phyloP scores from a whole-genome alignment of 306 rosid genomes.

The Fragaria vesca region DNA sequence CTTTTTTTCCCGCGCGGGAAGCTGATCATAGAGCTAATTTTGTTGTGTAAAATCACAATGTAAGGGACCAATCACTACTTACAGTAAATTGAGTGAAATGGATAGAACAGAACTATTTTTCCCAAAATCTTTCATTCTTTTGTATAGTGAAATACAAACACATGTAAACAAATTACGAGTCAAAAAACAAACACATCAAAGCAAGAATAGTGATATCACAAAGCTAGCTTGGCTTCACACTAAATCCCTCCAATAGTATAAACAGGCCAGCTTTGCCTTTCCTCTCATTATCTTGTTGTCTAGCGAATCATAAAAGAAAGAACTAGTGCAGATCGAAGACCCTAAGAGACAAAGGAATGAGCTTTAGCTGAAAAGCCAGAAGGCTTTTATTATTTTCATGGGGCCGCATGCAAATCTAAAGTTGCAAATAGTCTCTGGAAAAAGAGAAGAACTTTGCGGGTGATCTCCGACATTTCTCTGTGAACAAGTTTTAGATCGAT shows the following conservation, averaged over 20 bases:
- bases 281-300: background rate
- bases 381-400: constrained; percentile 2
- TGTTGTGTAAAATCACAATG: background rate
- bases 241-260: background rate
- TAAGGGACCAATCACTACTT: background rate
- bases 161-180: background rate
- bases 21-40: background rate
- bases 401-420: constrained; percentile 34
- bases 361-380: background rate
- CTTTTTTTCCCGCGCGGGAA: too few relatives aligned
- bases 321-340: background rate
- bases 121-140: background rate
- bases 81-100: background rate
- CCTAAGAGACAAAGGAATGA: background rate
- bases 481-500: constrained; percentile 13
- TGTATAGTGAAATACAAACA: background rate
- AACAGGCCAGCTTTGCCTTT: background rate
- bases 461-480: constrained; percentile 18
- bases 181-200: background rate
- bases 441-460: background rate
- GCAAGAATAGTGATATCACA: constrained; percentile 1
- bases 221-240: background rate
- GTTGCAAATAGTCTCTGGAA: constrained; percentile 6
- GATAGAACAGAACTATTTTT: background rate
- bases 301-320: background rate